phyloP scores from a whole-genome alignment of 768 basidiomycete species.

The Phlegmacium glaucopus region DNA sequence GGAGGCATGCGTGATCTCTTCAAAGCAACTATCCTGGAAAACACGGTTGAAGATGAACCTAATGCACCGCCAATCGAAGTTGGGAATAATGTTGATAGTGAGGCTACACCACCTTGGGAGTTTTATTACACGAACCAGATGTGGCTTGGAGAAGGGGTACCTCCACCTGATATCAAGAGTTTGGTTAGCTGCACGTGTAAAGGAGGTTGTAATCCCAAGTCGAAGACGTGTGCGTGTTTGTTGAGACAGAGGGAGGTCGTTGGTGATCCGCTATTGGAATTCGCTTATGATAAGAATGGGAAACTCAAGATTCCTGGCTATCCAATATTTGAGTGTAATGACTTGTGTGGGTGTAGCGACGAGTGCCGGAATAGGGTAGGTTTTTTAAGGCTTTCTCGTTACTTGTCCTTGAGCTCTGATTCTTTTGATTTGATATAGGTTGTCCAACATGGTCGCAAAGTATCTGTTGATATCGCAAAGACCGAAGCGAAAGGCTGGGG shows the following conservation, averaged over 20 bases:
- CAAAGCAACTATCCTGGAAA: conserved; percentile 60
- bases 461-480: conserved; percentile 59
- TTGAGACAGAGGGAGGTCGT: conserved; percentile 47
- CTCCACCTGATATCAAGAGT: conserved; percentile 54
- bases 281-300: conserved; percentile 66
- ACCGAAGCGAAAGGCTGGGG: conserved; percentile 87
- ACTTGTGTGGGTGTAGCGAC: conserved; percentile 74
- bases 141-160: conserved; percentile 69
- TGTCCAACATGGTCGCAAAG: conserved; percentile 75
- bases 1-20: conserved; percentile 52
- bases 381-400: conserved; percentile 3
- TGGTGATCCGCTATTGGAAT: conserved; percentile 35
- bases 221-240: conserved; percentile 70
- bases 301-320: conserved; percentile 43
- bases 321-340: conserved; percentile 87
- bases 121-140: conserved; percentile 85
- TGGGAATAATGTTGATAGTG: conserved; percentile 63
- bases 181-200: conserved; percentile 72
- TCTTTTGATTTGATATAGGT: conserved; percentile 45
- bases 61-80: conserved; percentile 66
- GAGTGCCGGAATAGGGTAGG: conserved; percentile 80
- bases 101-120: conserved; percentile 77
- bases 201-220: conserved; percentile 72
- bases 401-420: background rate
- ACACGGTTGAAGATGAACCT: conserved; percentile 64